These are phyloP conservation scores for Alternaria brassicicola DNA, from an alignment of 2,329 filamentous ascomycete species.

Conservation along the genomic window DNA sequence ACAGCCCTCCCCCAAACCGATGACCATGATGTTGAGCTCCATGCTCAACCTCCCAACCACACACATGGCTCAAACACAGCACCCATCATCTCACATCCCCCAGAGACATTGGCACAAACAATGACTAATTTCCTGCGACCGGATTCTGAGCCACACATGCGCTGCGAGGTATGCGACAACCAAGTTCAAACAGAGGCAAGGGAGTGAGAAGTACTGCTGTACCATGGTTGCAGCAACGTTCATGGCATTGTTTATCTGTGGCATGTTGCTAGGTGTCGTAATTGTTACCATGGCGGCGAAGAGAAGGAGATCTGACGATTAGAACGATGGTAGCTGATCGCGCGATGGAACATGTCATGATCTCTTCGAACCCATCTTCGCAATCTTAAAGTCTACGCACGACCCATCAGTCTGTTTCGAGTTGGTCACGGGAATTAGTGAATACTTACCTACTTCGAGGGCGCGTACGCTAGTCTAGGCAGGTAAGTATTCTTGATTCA, in stretches of 20 bases:
- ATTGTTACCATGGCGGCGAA: slow-evolving; percentile 10
- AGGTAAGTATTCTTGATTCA: too few relatives aligned
- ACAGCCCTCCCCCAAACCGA: slow-evolving; percentile 33
- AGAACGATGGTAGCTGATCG: not conserved
- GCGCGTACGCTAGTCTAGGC: too few relatives aligned
- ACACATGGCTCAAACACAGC: not conserved
- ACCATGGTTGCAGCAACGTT: slow-evolving; percentile 32
- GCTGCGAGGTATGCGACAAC: slow-evolving; percentile 39
- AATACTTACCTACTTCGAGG: too few relatives aligned
- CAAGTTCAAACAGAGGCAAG: slow-evolving; percentile 23
- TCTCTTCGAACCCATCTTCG: slow-evolving; percentile 5
- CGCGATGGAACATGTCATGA: not conserved
- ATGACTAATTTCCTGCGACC: slow-evolving; percentile 33
- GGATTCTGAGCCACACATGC: slow-evolving; percentile 27
- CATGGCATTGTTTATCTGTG: slow-evolving; percentile 21
- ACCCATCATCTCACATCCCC: not conserved
- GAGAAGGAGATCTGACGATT: not conserved
- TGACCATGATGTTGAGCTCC: slow-evolving; percentile 29
- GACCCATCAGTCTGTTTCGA: slow-evolving; percentile 68
- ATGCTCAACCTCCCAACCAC: slow-evolving; percentile 19
- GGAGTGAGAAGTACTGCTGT: slow-evolving; percentile 30
- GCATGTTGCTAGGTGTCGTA: slow-evolving; percentile 29
- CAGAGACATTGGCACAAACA: slow-evolving; percentile 32
- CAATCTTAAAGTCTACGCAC: slow-evolving; percentile 63
- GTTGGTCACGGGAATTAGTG: too few relatives aligned